Evolutionary conservation across 2,329 filamentous ascomycete genomes (phyloP).

Genomic region (Lachnellula cervina): DNA sequence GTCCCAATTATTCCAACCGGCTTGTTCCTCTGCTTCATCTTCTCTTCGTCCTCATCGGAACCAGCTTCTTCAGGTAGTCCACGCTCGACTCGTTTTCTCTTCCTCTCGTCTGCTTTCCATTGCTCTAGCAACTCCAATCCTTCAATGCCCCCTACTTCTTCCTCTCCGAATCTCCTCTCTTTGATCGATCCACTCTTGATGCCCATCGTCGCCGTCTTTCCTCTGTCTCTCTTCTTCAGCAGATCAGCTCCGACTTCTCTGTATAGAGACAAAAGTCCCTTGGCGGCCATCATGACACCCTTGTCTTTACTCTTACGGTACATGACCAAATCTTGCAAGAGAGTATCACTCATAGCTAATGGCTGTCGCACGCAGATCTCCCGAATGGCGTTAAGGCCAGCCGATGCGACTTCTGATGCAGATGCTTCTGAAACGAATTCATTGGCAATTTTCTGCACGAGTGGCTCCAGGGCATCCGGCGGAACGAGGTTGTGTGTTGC

Average conservation of each 20-base stretch:
- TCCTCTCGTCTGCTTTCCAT: constrained; percentile 88
- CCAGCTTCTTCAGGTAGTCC: constrained; percentile 60
- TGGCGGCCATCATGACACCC: constrained; percentile 97
- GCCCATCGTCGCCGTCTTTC: constrained; percentile 83
- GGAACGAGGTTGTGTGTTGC: constrained; percentile 87
- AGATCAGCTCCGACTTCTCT: constrained; percentile 86
- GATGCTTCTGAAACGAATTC: constrained; percentile 96
- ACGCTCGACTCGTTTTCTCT: constrained; percentile 64
- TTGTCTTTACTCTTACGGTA: constrained; percentile 98
- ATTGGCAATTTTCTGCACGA: constrained; percentile 93
- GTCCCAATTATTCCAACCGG: constrained; percentile 30
- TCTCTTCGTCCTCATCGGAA: constrained; percentile 56
- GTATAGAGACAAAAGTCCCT: constrained; percentile 85
- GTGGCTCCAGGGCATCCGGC: constrained; percentile 83
- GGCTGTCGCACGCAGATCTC: constrained; percentile 92
- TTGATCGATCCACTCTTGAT: constrained; percentile 70
- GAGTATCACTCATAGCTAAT: constrained; percentile 89
- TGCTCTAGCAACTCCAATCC: constrained; percentile 85
- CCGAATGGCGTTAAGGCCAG: constrained; percentile 88
- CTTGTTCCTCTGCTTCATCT: constrained; percentile 41
- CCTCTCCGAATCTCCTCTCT: constrained; percentile 77
- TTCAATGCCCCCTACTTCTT: constrained; percentile 76
- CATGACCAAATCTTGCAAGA: constrained; percentile 93
- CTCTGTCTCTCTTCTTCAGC: constrained; percentile 82
- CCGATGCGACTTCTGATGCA: constrained; percentile 83